phyloP scores from a whole-genome alignment of 768 basidiomycete species.

The Tubosaeta sp. region DNA sequence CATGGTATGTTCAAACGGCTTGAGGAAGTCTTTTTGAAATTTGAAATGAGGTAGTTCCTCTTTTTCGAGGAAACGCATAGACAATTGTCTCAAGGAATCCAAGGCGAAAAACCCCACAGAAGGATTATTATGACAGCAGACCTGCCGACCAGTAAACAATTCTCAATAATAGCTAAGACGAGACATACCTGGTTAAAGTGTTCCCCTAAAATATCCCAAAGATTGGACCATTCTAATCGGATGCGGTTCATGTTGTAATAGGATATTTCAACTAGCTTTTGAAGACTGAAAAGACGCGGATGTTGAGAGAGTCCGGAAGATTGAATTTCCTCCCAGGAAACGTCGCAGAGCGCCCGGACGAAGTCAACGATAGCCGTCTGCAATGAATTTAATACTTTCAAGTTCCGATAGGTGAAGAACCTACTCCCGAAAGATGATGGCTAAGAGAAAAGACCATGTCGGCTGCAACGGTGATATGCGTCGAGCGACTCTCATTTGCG shows the following conservation, averaged over 20 bases:
- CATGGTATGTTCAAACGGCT: constrained; percentile 98
- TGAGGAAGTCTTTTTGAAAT: constrained; percentile 98
- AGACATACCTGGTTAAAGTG: constrained; percentile 89
- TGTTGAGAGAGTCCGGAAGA: constrained; percentile 92
- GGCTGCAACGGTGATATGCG: constrained; percentile 96
- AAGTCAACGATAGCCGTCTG: constrained; percentile 98
- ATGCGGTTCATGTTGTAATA: constrained; percentile 99
- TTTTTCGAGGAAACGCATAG: constrained; percentile 98
- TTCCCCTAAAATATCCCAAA: constrained; percentile 97
- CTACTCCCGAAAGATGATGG: constrained; percentile 89
- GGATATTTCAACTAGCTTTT: constrained; percentile 97
- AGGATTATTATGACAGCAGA: constrained; percentile 97
- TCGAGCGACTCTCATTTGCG: constrained; percentile 94
- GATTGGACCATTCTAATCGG: constrained; percentile 94
- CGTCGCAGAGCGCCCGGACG: constrained; percentile 90
- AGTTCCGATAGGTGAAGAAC: constrained; percentile 27
- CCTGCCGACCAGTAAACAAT: constrained; percentile 44
- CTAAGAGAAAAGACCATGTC: constrained; percentile 99
- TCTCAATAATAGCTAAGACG: neutral
- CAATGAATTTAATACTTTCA: constrained; percentile 6
- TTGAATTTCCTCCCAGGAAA: constrained; percentile 99
- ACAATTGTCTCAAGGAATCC: constrained; percentile 92
- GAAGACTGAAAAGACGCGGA: constrained; percentile 92
- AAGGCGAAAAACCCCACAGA: constrained; percentile 96
- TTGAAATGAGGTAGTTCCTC: constrained; percentile 98